Conservation (phyloP, 2,329 filamentous ascomycete genomes). For the Albifimbria verrucaria region DNA sequence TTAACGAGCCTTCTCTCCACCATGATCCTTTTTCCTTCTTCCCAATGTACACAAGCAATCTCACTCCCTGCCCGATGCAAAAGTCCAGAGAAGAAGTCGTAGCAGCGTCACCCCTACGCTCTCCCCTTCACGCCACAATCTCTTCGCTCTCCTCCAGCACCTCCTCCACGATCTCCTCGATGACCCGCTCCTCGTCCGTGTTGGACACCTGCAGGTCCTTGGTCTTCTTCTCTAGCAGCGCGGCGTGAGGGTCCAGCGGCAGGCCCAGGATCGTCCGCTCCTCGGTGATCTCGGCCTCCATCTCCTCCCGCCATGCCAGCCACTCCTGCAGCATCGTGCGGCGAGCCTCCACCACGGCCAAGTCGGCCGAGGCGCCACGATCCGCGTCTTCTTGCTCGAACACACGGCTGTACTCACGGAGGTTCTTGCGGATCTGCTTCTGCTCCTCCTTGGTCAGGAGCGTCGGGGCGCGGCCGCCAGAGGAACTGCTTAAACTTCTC, state of each 20-base stretch:
- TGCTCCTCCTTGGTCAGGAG: constrained; percentile 95
- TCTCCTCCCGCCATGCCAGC: constrained; percentile 74
- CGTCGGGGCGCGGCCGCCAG: constrained; percentile 91
- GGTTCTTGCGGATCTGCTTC: constrained; percentile 96
- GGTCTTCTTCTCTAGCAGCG: constrained; percentile 55
- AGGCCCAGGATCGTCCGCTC: constrained; percentile 68
- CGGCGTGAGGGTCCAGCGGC: constrained; percentile 61
- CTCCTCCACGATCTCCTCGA: constrained; percentile 88
- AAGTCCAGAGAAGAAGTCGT: constrained; percentile 13
- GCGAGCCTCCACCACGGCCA: constrained; percentile 86
- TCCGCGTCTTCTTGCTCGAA: constrained; percentile 96
- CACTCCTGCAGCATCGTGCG: constrained; percentile 83
- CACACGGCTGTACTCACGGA: constrained; percentile 89
- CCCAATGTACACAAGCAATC: constrained; percentile 29
- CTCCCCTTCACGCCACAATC: constrained; percentile 39
- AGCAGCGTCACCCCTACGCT: background rate
- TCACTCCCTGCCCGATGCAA: constrained; percentile 24
- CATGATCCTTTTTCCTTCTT: constrained; percentile 24
- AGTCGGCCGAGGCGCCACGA: constrained; percentile 88
- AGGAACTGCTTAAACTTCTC: constrained; percentile 98
- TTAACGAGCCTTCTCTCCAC: background rate
- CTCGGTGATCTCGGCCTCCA: constrained; percentile 68
- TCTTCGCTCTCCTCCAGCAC: constrained; percentile 85
- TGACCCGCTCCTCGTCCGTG: constrained; percentile 69
- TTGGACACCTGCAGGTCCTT: constrained; percentile 47